Conservation (phyloP, 2,329 filamentous ascomycete species). For the Penicillium hesseltinei region DNA sequence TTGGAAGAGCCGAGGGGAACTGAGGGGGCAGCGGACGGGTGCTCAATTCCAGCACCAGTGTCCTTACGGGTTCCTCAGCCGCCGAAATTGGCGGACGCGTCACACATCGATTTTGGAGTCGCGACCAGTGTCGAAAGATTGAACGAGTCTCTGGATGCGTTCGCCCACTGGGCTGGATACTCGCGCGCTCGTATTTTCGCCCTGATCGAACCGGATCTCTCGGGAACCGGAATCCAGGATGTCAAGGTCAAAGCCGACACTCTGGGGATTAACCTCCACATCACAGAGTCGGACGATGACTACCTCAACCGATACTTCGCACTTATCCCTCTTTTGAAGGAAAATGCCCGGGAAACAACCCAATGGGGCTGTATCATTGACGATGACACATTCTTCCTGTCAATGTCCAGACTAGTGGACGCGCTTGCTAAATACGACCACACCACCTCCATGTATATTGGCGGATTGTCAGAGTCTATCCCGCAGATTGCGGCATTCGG, state of each 20-base stretch:
- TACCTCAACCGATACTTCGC: conserved; percentile 57
- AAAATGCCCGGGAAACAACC: conserved; percentile 46
- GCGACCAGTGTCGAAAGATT: conserved; percentile 55
- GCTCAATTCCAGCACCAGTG: conserved; percentile 47
- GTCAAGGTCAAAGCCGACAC: conserved; percentile 36
- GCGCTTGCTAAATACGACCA: conserved; percentile 52
- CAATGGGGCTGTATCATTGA: conserved; percentile 60
- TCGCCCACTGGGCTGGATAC: conserved; percentile 57
- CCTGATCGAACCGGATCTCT: conserved; percentile 47
- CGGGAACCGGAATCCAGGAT: conserved; percentile 14
- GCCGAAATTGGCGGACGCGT: conserved; percentile 45
- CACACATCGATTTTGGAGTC: conserved; percentile 58
- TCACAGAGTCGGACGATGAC: conserved; percentile 35
- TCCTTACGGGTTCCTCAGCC: conserved; percentile 49
- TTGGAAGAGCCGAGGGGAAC: conserved; percentile 14
- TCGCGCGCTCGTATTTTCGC: conserved; percentile 54
- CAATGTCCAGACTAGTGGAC: conserved; percentile 51
- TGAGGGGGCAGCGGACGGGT: conserved; percentile 29
- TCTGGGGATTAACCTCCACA: conserved; percentile 45
- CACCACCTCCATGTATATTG: conserved; percentile 53
- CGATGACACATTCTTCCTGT: conserved; percentile 64
- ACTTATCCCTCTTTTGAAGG: conserved; percentile 52
- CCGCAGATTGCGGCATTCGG: conserved; percentile 54
- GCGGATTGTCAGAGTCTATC: conserved; percentile 58
- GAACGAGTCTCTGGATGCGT: conserved; percentile 50